These are phyloP conservation scores for Tripterygium wilfordii DNA, from an alignment of 177 flowering plant genomes.

Conservation along the genomic window DNA sequence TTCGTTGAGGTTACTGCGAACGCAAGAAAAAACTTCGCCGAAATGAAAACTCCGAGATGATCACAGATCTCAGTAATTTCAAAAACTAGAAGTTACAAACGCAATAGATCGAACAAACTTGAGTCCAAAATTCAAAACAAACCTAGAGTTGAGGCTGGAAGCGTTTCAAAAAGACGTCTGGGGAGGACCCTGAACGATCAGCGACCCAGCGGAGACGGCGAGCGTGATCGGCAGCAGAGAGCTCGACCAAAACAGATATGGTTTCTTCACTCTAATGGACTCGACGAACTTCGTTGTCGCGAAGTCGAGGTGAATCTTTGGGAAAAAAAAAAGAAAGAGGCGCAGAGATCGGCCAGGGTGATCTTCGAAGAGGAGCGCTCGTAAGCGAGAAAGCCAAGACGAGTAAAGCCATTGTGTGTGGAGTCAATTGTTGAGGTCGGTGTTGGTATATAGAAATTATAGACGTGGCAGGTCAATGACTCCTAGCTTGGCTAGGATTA, in stretches of 20 bases:
- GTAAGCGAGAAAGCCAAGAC: constrained; percentile 41
- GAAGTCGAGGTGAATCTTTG: no score
- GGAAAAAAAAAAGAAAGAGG: no score
- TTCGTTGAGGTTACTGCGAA: no score
- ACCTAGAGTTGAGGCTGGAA: constrained; percentile 26
- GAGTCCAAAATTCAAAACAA: no score
- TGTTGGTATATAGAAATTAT: no score
- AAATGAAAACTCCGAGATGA: no score
- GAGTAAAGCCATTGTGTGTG: constrained; percentile 40
- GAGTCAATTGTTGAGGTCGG: no score
- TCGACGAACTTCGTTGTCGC: no score
- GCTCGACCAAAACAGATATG: constrained; percentile 20
- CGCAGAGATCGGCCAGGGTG: constrained; percentile 18
- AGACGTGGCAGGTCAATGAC: no score
- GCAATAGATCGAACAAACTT: no score
- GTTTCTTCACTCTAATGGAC: not conserved
- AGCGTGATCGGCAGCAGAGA: constrained; percentile 53
- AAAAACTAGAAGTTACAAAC: not conserved
- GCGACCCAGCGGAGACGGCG: constrained; percentile 55
- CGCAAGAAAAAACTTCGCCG: no score
- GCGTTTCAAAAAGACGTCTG: constrained; percentile 49
- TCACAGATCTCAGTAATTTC: no score
- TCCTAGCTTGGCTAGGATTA: not conserved
- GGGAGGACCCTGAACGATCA: constrained; percentile 21
- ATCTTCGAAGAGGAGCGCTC: constrained; percentile 33